phyloP scores from a whole-genome alignment of 106 monocot species.

The Dendrobium huoshanense region DNA sequence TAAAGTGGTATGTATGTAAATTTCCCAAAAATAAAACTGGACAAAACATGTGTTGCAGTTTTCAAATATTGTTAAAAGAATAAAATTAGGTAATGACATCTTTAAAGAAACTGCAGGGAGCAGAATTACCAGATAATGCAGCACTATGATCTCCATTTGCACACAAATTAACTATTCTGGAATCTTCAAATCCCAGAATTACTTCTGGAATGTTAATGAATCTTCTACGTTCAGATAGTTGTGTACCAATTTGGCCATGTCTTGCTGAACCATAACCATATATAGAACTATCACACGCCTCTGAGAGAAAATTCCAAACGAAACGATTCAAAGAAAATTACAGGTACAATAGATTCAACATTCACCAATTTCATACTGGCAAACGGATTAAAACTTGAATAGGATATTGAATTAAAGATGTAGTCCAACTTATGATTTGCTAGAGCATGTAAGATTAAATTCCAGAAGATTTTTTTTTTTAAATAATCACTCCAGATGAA shows the following conservation, averaged over 20 bases:
- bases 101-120: too few relatives aligned
- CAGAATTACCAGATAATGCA: conserved; percentile 44
- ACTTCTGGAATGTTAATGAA: conserved; percentile 25
- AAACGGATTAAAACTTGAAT: neutral
- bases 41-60: neutral
- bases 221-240: conserved; percentile 14
- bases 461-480: neutral
- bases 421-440: neutral
- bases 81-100: too few relatives aligned
- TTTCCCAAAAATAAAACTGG: neutral
- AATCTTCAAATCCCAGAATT: conserved; percentile 42
- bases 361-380: neutral
- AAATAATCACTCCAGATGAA: neutral
- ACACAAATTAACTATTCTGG: conserved; percentile 28
- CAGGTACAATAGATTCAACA: neutral
- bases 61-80: neutral
- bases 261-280: conserved; percentile 62
- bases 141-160: conserved; percentile 77
- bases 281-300: conserved; percentile 19
- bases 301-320: conserved; percentile 12
- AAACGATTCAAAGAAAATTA: neutral
- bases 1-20: too few relatives aligned
- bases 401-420: neutral
- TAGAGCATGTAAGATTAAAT: neutral
- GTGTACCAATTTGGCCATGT: conserved; percentile 50